Base-by-base conservation (phyloP, 2,329 filamentous ascomycete genomes). In the Harringtonia lauricola region DNA sequence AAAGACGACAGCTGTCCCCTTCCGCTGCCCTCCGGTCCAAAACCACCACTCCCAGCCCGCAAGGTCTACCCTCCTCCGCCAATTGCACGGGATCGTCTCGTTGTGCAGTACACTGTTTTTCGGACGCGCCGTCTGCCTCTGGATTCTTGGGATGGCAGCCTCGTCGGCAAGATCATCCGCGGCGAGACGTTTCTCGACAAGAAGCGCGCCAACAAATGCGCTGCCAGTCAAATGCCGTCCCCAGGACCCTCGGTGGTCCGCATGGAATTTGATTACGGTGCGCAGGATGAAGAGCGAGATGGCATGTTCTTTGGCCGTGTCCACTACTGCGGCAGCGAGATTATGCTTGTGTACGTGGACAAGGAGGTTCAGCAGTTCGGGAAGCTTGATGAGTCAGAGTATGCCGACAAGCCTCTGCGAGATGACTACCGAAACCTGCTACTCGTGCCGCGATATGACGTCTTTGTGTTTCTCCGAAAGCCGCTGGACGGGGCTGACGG, bases 81-180 rank as follows among this genome's bases (percentile, higher is more conserved):
- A 3, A 38, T 47, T 7, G 42, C 33, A 3, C 17, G 29, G 1
- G 22, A 30, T 33, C 46, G 48, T 2, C 17, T 43, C 4, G 42
- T 52, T 8, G 14, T 48, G 8, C 45, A 47, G 19, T 51, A 49
- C 38, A 51, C 46, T 2, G 47, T 52, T 6, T 49, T 51, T 29
- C 41, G 44, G 15, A 49, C 51, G 2, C 34, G 29, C 8, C 44
- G 41, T 1, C 34, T 46, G 8, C 29, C 36, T 7, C 5, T 34
- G 2, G 37, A 44, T n/a, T n/a, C n/a, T 1, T 41, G 28, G 5
- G 40, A 46, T 2, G 40, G 33, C 7, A 28, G 36, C n/a, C 13
- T 46, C 3, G 19, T 30, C 3, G 47, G 46, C 10, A 39, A 33
- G 4, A 43, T 33, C 4, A 26, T 51, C 24, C 46, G 49, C 13